phyloP scores from a whole-genome alignment of 306 rosid genomes.

The Dicorynia guianensis region DNA sequence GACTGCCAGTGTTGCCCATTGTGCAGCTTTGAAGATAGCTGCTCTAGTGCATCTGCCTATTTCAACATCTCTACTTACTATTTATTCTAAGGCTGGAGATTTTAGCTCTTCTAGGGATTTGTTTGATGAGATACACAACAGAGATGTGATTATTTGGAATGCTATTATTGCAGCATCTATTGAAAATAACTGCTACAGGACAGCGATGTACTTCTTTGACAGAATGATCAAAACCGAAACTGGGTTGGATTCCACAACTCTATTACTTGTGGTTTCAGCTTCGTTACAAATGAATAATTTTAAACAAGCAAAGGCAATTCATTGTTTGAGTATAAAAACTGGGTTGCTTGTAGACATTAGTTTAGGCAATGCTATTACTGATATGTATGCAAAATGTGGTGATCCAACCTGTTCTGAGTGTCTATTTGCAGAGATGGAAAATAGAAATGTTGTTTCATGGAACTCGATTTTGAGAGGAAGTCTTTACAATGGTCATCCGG shows the following conservation, averaged over 20 bases:
- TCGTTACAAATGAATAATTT: conserved; percentile 43
- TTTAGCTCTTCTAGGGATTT: conserved; percentile 50
- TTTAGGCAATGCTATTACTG: conserved; percentile 55
- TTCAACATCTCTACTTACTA: conserved; percentile 58
- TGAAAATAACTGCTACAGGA: conserved; percentile 41
- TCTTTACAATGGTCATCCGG: conserved; percentile 44
- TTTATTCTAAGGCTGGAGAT: conserved; percentile 53
- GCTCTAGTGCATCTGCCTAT: conserved; percentile 51
- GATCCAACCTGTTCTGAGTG: conserved; percentile 50
- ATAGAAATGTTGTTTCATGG: conserved; percentile 61
- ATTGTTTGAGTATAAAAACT: conserved; percentile 54
- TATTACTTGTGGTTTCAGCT: conserved; percentile 57
- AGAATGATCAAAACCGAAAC: conserved; percentile 45
- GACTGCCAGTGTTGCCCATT: conserved; percentile 46
- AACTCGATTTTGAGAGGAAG: conserved; percentile 64
- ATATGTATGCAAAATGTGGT: conserved; percentile 63
- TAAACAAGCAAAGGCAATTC: conserved; percentile 55
- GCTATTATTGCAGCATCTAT: conserved; percentile 61
- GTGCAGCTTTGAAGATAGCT: conserved; percentile 57
- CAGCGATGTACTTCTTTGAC: conserved; percentile 50
- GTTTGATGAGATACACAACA: conserved; percentile 50
- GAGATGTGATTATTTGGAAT: conserved; percentile 64
- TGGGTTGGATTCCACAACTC: conserved; percentile 67
- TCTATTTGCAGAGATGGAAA: conserved; percentile 48
- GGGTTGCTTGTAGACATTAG: conserved; percentile 56